phyloP scores from a whole-genome alignment of 2,329 filamentous ascomycete species.

The Aspergillus sp. region DNA sequence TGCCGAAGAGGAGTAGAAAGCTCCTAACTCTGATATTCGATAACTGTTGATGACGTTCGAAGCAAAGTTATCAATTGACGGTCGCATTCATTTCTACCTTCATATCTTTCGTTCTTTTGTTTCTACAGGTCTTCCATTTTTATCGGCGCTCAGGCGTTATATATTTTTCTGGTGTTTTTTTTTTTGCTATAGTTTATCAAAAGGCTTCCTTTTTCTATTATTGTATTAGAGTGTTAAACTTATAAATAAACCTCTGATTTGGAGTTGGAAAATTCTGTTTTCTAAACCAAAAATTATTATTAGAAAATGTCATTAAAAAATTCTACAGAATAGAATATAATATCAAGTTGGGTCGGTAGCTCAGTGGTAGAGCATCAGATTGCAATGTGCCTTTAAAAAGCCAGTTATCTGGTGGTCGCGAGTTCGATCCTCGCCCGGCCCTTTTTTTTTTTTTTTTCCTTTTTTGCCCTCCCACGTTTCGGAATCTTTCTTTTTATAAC shows the following conservation, averaged over 20 bases:
- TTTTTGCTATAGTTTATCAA: neutral
- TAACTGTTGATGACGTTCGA: too few species aligned
- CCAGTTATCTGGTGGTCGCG: neutral
- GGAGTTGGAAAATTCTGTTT: too few species aligned
- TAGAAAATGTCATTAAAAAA: too few species aligned
- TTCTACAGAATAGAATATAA: too few species aligned
- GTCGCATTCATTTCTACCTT: constrained; percentile 3
- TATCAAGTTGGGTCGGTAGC: neutral
- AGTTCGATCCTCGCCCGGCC: neutral
- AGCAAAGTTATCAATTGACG: neutral
- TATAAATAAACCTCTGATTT: too few species aligned
- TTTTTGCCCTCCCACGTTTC: neutral
- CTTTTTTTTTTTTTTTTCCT: neutral
- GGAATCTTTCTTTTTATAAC: neutral
- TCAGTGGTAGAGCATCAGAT: neutral
- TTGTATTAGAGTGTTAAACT: neutral
- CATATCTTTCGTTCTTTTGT: constrained; percentile 8
- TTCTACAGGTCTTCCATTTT: neutral
- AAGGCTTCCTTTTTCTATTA: neutral
- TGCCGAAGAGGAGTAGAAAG: constrained; percentile 57
- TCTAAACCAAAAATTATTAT: too few species aligned
- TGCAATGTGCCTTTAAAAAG: neutral
- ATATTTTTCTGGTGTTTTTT: neutral
- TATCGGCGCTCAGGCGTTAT: constrained; percentile 10
- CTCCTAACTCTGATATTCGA: neutral